Conservation (phyloP, 805 yeast genomes). For the Wickerhamomyces chaumierensis region DNA sequence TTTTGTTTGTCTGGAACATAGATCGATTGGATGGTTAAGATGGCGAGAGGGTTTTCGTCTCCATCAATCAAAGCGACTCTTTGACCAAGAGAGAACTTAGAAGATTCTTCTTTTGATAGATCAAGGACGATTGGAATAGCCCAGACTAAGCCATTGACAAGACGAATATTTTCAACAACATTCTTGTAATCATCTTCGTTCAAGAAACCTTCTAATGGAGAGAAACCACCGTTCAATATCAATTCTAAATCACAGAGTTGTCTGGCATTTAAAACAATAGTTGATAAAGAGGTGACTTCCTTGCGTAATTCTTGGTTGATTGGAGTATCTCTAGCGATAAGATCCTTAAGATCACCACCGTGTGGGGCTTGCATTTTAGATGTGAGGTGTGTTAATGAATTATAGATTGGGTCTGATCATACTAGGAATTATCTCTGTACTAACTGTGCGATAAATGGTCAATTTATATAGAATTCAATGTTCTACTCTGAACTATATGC, state of each 20-base stretch:
- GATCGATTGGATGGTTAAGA: constrained; percentile 67
- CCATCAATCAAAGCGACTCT: constrained; percentile 70
- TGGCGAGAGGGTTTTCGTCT: constrained; percentile 70
- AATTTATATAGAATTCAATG: no score
- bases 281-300: constrained; percentile 40
- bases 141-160: constrained; percentile 72
- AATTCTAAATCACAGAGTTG: constrained; percentile 90
- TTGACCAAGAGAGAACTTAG: constrained; percentile 37
- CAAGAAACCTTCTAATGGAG: constrained; percentile 64
- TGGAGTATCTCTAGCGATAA: constrained; percentile 68
- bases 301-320: constrained; percentile 41
- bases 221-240: constrained; percentile 88
- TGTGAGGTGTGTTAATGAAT: no score
- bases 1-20: constrained; percentile 68
- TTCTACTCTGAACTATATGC: no score
- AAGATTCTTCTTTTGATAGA: constrained; percentile 39
- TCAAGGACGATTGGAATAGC: constrained; percentile 90
- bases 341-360: constrained; percentile 84
- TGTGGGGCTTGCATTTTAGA: constrained; percentile 65
- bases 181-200: constrained; percentile 51
- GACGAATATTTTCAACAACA: constrained; percentile 59
- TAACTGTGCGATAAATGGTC: no score
- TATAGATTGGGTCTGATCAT: no score
- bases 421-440: no score
- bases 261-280: constrained; percentile 62